Evolutionary conservation across 23 red algal species (phyloP).

Genomic region (Agarophyton chilense): DNA sequence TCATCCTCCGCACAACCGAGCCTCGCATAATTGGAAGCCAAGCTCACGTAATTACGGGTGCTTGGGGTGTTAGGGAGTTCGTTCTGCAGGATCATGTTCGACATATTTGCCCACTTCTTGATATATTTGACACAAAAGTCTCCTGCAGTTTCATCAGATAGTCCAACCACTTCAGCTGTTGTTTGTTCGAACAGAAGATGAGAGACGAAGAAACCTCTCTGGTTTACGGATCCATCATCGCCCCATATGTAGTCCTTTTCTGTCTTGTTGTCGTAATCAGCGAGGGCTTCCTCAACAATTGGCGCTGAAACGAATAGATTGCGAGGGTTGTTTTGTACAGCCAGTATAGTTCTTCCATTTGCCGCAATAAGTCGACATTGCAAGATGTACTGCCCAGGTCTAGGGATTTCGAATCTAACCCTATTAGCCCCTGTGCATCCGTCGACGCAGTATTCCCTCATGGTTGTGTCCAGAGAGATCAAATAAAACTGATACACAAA

Average conservation of each 20-base stretch:
- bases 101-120: slow-evolving; percentile 55
- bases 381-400: slow-evolving; percentile 39
- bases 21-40: slow-evolving; percentile 64
- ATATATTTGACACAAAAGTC: slow-evolving; percentile 2
- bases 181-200: slow-evolving; percentile 25
- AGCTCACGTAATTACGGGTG: slow-evolving; percentile 45
- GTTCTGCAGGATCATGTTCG: slow-evolving; percentile 33
- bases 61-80: slow-evolving; percentile 59
- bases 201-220: slow-evolving; percentile 62
- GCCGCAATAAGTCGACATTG: slow-evolving; percentile 49
- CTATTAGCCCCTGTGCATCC: slow-evolving; percentile 61
- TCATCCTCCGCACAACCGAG: slow-evolving; percentile 48
- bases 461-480: not conserved
- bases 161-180: not conserved
- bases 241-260: slow-evolving; percentile 39
- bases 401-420: slow-evolving; percentile 35
- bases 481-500: slow-evolving; percentile 67
- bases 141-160: slow-evolving; percentile 24
- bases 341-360: slow-evolving; percentile 48
- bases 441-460: slow-evolving; percentile 63
- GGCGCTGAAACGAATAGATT: slow-evolving; percentile 3
- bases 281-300: not conserved
- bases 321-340: slow-evolving; percentile 41
- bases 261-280: slow-evolving; percentile 35
- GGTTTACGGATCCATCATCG: slow-evolving; percentile 61